phyloP scores from a whole-genome alignment of 164 flowering plant genomes.

The Tetrastigma voinierianum region DNA sequence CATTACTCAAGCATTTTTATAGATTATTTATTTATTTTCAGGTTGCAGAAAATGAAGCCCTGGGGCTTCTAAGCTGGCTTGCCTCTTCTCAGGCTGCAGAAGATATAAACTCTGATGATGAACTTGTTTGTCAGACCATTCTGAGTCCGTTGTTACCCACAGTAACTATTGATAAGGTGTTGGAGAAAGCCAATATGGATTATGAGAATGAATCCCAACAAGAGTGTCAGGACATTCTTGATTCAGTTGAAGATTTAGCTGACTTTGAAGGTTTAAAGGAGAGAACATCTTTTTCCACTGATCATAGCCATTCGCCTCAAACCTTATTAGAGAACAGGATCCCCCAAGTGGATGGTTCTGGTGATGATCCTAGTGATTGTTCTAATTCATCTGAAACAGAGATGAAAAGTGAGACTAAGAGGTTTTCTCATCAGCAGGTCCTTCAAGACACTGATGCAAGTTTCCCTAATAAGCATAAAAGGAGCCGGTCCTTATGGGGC shows the following conservation, averaged over 20 bases:
- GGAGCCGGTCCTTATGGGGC: conserved; percentile 42
- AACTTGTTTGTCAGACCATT: conserved; percentile 64
- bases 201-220: conserved; percentile 83
- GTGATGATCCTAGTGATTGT: conserved; percentile 35
- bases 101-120: conserved; percentile 87
- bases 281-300: conserved; percentile 13
- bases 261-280: conserved; percentile 26
- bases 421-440: conserved; percentile 20
- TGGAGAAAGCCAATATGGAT: conserved; percentile 75
- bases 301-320: conserved; percentile 13
- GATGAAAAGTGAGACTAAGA: conserved; percentile 19
- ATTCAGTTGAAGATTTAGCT: conserved; percentile 55
- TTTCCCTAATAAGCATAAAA: conserved; percentile 17
- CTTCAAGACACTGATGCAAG: conserved; percentile 13
- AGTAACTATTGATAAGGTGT: conserved; percentile 49
- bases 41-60: conserved; percentile 64
- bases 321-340: conserved; percentile 25
- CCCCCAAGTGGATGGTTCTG: conserved; percentile 72
- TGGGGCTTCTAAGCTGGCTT: conserved; percentile 84
- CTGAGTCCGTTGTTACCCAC: conserved; percentile 72
- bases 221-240: conserved; percentile 98
- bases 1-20: background rate
- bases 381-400: conserved; percentile 26
- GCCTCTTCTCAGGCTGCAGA: conserved; percentile 90
- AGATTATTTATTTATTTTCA: conserved; percentile 16